These are phyloP conservation scores for Suhomyces tanzawaensis DNA, from an alignment of 805 yeast genomes.

Conservation along the genomic window DNA sequence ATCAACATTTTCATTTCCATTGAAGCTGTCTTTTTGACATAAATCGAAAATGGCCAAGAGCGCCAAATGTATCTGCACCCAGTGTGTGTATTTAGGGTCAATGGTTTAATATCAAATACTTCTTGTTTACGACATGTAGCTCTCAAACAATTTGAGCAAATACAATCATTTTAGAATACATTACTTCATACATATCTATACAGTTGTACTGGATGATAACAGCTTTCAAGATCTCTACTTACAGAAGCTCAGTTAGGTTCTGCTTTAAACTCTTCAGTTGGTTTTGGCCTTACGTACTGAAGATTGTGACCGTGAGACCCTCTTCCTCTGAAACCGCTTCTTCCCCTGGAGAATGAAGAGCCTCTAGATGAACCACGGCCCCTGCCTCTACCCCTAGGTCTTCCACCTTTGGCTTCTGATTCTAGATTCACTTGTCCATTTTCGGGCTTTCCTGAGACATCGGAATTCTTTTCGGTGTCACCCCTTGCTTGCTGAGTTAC, in stretches of 20 bases:
- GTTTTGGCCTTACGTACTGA: slow-evolving; percentile 23
- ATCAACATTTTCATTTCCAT: too few relatives aligned
- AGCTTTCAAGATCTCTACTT: neutral
- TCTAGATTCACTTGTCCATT: neutral
- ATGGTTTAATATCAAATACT: too few relatives aligned
- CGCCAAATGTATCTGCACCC: too few relatives aligned
- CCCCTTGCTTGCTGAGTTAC: too few relatives aligned
- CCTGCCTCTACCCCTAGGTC: slow-evolving; percentile 8
- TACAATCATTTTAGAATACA: too few relatives aligned
- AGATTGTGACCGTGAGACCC: slow-evolving; percentile 14
- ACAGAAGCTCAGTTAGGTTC: neutral
- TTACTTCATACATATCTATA: slow-evolving; percentile 3
- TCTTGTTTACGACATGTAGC: too few relatives aligned
- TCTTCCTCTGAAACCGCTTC: slow-evolving; percentile 16
- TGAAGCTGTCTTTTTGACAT: too few relatives aligned
- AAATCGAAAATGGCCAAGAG: too few relatives aligned
- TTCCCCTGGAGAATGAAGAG: slow-evolving; percentile 5
- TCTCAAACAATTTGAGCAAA: neutral
- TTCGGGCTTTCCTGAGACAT: neutral
- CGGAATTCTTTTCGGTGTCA: neutral
- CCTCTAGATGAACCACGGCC: slow-evolving; percentile 10
- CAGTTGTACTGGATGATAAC: neutral
- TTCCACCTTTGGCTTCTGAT: neutral
- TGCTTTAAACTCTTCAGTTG: neutral
- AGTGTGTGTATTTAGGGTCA: too few relatives aligned